Evolutionary conservation across 352 stramenopile genomes (phyloP).

Genomic region (Aphanomyces astaci): DNA sequence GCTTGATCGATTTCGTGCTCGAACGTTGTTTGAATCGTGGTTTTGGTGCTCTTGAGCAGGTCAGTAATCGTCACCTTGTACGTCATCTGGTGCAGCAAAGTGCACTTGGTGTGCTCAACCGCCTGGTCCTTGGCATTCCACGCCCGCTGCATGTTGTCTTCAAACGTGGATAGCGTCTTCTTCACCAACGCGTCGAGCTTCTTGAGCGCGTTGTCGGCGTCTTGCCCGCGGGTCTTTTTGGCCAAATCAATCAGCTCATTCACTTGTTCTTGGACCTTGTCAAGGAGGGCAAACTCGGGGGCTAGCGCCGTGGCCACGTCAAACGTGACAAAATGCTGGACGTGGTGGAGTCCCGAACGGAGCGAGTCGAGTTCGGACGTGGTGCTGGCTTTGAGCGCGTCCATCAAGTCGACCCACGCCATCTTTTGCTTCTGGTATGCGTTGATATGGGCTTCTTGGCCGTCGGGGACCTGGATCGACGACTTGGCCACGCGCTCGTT

Average conservation of each 20-base stretch:
- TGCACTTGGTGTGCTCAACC: not conserved
- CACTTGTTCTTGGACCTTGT: not conserved
- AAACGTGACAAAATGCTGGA: constrained; percentile 1
- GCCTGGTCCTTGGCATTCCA: not conserved
- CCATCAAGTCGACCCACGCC: not conserved
- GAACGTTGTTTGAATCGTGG: not conserved
- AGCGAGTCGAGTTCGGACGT: not conserved
- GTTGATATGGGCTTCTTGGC: not conserved
- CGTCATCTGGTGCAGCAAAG: not conserved
- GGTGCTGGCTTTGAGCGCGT: not conserved
- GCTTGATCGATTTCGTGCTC: not conserved
- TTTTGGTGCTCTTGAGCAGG: not conserved
- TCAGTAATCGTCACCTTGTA: not conserved
- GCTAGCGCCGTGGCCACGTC: not conserved
- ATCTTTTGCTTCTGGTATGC: not conserved
- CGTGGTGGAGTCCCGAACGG: not conserved
- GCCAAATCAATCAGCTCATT: not conserved
- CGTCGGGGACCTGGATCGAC: not conserved
- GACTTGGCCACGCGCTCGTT: not conserved
- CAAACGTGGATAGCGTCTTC: not conserved
- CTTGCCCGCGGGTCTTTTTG: constrained; percentile 4
- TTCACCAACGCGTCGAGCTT: not conserved
- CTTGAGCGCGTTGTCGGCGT: not conserved
- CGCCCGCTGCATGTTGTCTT: not conserved
- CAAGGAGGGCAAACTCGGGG: not conserved